These are phyloP conservation scores for Brassica rapa DNA, from an alignment of 345 rosid genomes.

Conservation along the genomic window DNA sequence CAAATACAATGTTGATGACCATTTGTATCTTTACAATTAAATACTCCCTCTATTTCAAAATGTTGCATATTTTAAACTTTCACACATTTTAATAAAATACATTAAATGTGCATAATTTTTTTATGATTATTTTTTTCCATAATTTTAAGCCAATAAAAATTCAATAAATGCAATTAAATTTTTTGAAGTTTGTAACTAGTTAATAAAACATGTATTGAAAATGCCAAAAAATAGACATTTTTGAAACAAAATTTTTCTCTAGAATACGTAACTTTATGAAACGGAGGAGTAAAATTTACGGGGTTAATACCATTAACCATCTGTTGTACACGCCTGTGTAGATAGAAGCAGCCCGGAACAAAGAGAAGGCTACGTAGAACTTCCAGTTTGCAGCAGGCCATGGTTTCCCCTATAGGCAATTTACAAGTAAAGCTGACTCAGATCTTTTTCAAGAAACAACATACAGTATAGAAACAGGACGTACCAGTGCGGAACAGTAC, in stretches of 20 bases:
- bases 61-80: no score
- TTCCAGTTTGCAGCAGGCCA: constrained; percentile 94
- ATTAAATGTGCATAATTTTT: no score
- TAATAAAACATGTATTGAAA: no score
- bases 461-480: constrained; percentile 16
- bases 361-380: constrained; percentile 83
- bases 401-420: constrained; percentile 56
- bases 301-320: constrained; percentile 73
- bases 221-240: no score
- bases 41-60: no score
- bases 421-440: neutral
- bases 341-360: constrained; percentile 91
- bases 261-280: no score
- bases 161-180: no score
- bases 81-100: no score
- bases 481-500: constrained; percentile 80
- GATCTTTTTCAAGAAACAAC: neutral
- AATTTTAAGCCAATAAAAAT: no score
- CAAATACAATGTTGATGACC: constrained; percentile 12
- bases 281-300: neutral
- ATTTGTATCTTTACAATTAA: neutral
- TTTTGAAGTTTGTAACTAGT: no score
- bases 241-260: no score
- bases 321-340: constrained; percentile 74
- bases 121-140: no score